Conservation (phyloP, 2,329 filamentous ascomycete species). For the Colletotrichum sp. region DNA sequence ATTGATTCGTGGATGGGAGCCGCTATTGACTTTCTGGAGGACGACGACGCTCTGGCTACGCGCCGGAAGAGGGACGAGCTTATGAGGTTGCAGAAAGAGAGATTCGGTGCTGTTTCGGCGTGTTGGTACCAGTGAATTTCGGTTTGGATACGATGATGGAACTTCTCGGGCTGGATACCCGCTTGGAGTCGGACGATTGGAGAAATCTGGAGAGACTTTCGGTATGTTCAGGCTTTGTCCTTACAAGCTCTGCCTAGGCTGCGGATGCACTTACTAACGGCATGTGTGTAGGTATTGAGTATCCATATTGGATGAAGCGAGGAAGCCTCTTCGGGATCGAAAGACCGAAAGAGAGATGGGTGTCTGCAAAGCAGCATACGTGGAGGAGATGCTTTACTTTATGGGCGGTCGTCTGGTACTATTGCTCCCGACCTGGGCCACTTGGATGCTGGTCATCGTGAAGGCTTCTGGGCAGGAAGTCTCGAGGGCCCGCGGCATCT, state of each 20-base stretch:
- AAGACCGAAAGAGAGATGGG: neutral
- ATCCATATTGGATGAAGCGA: neutral
- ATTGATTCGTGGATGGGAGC: slow-evolving; percentile 8
- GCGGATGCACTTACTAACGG: neutral
- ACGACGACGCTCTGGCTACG: neutral
- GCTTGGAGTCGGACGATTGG: neutral
- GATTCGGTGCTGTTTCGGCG: neutral
- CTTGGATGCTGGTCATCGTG: neutral
- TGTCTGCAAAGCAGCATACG: neutral
- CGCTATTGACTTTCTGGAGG: neutral
- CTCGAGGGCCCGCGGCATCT: neutral
- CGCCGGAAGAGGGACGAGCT: neutral
- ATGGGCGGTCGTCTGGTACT: neutral
- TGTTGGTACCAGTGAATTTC: neutral
- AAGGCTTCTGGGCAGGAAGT: neutral
- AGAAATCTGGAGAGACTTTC: neutral
- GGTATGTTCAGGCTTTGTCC: neutral
- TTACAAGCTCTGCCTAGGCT: neutral
- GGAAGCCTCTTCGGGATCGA: neutral
- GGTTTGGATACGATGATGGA: neutral
- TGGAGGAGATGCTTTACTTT: neutral
- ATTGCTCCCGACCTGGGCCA: neutral
- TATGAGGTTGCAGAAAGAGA: neutral
- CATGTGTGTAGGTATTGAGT: neutral
- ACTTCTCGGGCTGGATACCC: neutral